Evolutionary conservation across 1,284 basidiomycete genomes (phyloP).

Genomic region (Naganishia sp.): DNA sequence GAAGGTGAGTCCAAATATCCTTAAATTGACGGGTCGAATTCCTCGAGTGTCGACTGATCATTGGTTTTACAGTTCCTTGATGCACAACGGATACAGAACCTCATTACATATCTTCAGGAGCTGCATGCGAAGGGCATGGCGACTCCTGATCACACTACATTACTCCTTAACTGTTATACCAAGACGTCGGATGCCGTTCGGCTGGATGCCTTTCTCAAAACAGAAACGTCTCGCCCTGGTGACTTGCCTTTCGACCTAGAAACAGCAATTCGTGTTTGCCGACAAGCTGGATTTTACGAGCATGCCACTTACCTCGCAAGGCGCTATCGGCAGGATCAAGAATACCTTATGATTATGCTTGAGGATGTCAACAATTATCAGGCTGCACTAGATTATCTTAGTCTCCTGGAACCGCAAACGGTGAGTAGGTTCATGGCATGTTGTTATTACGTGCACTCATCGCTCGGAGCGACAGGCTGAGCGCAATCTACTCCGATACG

Average conservation of each 20-base stretch:
- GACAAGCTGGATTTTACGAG: conserved; percentile 93
- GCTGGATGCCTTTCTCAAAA: conserved; percentile 88
- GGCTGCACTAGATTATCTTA: conserved; percentile 79
- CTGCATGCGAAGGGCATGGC: conserved; percentile 85
- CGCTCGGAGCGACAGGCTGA: conserved; percentile 63
- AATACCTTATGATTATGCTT: conserved; percentile 90
- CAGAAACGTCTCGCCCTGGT: conserved; percentile 62
- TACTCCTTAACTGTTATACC: conserved; percentile 93
- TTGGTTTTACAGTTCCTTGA: conserved; percentile 74
- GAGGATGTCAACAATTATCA: conserved; percentile 83
- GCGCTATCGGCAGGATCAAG: conserved; percentile 86
- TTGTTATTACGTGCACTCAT: not conserved
- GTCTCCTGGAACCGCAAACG: conserved; percentile 71
- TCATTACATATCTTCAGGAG: conserved; percentile 94
- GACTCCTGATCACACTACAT: conserved; percentile 94
- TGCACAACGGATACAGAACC: conserved; percentile 90
- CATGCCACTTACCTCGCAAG: conserved; percentile 93
- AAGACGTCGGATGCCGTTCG: conserved; percentile 89
- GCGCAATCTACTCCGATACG: conserved; percentile 78
- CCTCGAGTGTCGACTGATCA: not conserved
- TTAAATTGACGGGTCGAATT: not conserved
- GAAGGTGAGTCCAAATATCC: conserved; percentile 62
- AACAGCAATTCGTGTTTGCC: conserved; percentile 92
- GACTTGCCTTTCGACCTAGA: conserved; percentile 94
- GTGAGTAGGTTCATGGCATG: conserved; percentile 57